Conservation (phyloP, 179 eudicot species). For the Beta macrorhiza region DNA sequence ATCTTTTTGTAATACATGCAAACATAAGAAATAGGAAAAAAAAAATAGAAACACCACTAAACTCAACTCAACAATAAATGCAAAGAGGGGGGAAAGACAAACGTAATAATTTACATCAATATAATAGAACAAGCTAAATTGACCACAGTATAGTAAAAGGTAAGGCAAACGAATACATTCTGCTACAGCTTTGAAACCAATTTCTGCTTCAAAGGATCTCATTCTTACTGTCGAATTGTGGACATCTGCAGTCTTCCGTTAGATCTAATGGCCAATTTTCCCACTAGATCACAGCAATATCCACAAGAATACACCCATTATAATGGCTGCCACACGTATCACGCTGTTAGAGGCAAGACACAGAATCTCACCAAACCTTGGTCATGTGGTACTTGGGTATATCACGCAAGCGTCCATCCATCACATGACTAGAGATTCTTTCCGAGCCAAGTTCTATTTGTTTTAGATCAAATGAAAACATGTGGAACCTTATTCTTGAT, state of each 20-base stretch:
- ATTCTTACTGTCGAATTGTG: not conserved
- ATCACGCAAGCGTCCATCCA: not conserved
- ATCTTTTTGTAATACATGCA: not conserved
- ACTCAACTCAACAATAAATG: not conserved
- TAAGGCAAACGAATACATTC: not conserved
- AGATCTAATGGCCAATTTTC: not conserved
- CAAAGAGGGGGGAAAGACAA: not conserved
- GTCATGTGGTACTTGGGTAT: not conserved
- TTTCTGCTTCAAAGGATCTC: not conserved
- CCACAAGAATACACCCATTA: constrained; percentile 1
- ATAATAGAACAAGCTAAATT: not conserved
- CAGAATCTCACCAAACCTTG: not conserved
- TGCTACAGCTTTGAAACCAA: not conserved
- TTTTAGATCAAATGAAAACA: constrained; percentile 1
- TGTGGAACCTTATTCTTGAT: constrained; percentile 22
- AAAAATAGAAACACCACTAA: not conserved
- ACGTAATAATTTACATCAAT: too few species aligned
- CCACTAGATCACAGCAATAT: not conserved
- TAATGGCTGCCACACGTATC: not conserved
- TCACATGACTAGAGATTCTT: too few species aligned
- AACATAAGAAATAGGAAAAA: too few species aligned
- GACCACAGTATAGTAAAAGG: not conserved
- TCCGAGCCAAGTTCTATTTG: constrained; percentile 6
- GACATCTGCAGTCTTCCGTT: not conserved
- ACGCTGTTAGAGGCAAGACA: constrained; percentile 4